phyloP scores from a whole-genome alignment of 139 green algal genomes.

The Chlamydomonas applanata region DNA sequence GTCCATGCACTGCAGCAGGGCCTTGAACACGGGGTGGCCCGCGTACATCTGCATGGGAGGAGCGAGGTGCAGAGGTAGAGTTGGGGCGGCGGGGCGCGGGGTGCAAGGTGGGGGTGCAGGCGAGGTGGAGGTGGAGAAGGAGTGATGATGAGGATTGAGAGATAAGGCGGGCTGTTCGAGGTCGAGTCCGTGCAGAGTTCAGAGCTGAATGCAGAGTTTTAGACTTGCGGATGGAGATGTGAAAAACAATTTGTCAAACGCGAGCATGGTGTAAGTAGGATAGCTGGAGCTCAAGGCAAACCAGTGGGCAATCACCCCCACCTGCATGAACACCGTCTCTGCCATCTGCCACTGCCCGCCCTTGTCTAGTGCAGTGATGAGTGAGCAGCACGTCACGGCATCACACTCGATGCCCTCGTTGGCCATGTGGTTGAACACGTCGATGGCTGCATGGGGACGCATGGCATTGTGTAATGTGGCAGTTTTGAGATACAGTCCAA shows the following conservation, averaged over 20 bases:
- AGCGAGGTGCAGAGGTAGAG: no score
- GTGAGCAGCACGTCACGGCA: constrained; percentile 86
- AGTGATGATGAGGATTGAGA: no score
- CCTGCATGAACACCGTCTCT: constrained; percentile 56
- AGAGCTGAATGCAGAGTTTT: no score
- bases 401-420: constrained; percentile 73
- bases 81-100: no score
- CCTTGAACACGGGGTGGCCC: constrained; percentile 51
- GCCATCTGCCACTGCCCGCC: constrained; percentile 87
- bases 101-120: no score
- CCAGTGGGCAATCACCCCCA: no score
- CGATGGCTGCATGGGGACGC: constrained; percentile 41
- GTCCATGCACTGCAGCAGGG: constrained; percentile 60
- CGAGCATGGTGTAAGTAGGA: not conserved
- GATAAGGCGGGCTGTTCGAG: no score
- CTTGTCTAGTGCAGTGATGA: constrained; percentile 88
- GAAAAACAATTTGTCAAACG: not conserved
- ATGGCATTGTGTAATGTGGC: no score
- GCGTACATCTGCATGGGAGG: constrained; percentile 60
- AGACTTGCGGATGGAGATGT: not conserved
- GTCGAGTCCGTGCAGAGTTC: no score
- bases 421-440: constrained; percentile 62
- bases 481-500: no score
- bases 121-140: no score
- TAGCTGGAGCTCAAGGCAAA: no score